Base-by-base conservation (phyloP, 2,329 filamentous ascomycete species). In the Monascus ruber region DNA sequence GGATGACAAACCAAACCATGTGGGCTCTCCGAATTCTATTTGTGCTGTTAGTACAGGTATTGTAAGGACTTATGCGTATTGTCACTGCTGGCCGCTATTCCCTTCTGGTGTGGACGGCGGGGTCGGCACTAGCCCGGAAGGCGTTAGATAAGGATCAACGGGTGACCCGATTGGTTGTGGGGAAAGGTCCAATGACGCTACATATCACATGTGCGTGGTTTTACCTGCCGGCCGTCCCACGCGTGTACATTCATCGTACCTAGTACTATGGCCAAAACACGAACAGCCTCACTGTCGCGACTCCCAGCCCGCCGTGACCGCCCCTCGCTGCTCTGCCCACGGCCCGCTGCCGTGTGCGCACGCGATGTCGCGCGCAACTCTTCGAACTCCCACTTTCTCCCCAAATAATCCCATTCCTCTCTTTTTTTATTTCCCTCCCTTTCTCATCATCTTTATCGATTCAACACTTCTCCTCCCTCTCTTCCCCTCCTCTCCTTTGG, bases 271-370 rank as follows among this genome's bases (percentile, higher is more conserved):
- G 17, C 17, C 17, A 25, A 36, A 36, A 29, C 34, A 36, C 25
- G 6, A 34, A 36, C 34, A 49, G 49, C 50, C 47, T 49, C 47
- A 50, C 48, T 50, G 42, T 49, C 45, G 40, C 47, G 42, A 47
- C 44, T 43, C 44, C 47, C 44, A 46, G 45, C 51, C 51, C 49
- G 46, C 44, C 45, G 46, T 45, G 31, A 40, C 42, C 38, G 44
- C 40, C 42, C 51, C 17, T 17, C 17, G 17, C 17, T 17, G 17
- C 17, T 52, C 47, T 45, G 46, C 37, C 47, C 48, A 50, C 47
- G 51, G 43, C 49, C 50, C 41, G 39, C 32, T 39, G 41, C 40
- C 17, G 17, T 17, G 40, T 33, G 37, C 44, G 42, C 42, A 37
- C 17, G 17, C 17, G 17, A 17, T 3, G 17, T 17, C 38, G 42